phyloP scores from a whole-genome alignment of 176 grass and related monocot genomes.

The Oryza meyeriana region DNA sequence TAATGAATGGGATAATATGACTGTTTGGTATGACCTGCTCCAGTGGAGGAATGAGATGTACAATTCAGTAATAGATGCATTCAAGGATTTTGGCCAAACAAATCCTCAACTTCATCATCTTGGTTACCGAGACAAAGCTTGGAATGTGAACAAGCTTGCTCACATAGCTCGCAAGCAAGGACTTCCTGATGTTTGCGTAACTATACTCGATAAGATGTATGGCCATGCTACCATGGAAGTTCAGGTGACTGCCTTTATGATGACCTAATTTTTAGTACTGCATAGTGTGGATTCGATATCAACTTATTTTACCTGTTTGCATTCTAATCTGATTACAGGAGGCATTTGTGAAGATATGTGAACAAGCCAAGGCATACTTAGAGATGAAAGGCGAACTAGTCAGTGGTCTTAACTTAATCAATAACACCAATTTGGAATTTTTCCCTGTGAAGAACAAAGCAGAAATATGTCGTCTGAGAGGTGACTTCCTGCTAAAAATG shows the following conservation, averaged over 20 bases:
- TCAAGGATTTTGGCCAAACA: conserved; percentile 87
- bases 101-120: conserved; percentile 99
- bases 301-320: conserved; percentile 19
- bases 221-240: conserved; percentile 99
- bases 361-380: conserved; percentile 97
- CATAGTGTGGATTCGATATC: background rate
- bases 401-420: conserved; percentile 92
- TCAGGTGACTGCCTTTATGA: conserved; percentile 59
- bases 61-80: conserved; percentile 97
- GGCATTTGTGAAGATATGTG: conserved; percentile 99
- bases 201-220: conserved; percentile 98
- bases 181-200: conserved; percentile 95
- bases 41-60: conserved; percentile 99
- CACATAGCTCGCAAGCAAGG: conserved; percentile 95
- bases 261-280: background rate
- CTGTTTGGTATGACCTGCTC: conserved; percentile 96
- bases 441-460: conserved; percentile 95
- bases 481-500: conserved; percentile 89
- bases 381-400: conserved; percentile 96
- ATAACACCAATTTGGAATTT: conserved; percentile 93
- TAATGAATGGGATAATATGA: conserved; percentile 95
- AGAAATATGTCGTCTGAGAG: conserved; percentile 96
- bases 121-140: conserved; percentile 94
- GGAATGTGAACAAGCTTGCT: conserved; percentile 99
- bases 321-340: conserved; percentile 59